Conservation (phyloP, 2,329 filamentous ascomycete genomes). For the Cucurbitaria berberidis region DNA sequence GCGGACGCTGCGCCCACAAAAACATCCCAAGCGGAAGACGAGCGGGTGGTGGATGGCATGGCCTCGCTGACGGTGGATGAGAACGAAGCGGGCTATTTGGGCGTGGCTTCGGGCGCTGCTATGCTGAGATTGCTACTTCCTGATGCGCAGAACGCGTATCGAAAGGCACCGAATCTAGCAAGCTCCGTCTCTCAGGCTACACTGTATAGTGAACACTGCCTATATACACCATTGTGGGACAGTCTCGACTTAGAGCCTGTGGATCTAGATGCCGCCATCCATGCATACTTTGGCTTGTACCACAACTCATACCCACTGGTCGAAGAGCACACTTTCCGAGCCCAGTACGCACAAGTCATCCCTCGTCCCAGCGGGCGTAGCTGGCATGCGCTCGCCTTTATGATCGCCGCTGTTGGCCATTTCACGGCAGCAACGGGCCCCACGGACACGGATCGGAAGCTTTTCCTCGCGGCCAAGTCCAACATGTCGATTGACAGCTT, state of each 20-base stretch:
- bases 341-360: slow-evolving; percentile 55
- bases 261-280: slow-evolving; percentile 23
- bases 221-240: neutral
- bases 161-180: slow-evolving; percentile 1
- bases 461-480: slow-evolving; percentile 54
- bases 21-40: slow-evolving; percentile 2
- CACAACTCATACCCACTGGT: slow-evolving; percentile 57
- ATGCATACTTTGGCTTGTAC: slow-evolving; percentile 57
- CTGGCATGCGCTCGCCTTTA: slow-evolving; percentile 34
- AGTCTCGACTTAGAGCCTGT: neutral
- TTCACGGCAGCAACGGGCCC: neutral
- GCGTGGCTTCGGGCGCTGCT: slow-evolving; percentile 55
- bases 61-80: slow-evolving; percentile 41
- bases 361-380: slow-evolving; percentile 43
- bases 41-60: slow-evolving; percentile 26
- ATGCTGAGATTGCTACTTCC: slow-evolving; percentile 43
- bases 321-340: slow-evolving; percentile 56
- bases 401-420: slow-evolving; percentile 53
- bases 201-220: neutral
- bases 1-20: slow-evolving; percentile 21
- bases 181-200: neutral
- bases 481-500: slow-evolving; percentile 56
- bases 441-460: slow-evolving; percentile 19
- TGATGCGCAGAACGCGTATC: slow-evolving; percentile 4
- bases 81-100: slow-evolving; percentile 54